phyloP scores from a whole-genome alignment of 2,329 filamentous ascomycete species.

The Botrytis medusae region DNA sequence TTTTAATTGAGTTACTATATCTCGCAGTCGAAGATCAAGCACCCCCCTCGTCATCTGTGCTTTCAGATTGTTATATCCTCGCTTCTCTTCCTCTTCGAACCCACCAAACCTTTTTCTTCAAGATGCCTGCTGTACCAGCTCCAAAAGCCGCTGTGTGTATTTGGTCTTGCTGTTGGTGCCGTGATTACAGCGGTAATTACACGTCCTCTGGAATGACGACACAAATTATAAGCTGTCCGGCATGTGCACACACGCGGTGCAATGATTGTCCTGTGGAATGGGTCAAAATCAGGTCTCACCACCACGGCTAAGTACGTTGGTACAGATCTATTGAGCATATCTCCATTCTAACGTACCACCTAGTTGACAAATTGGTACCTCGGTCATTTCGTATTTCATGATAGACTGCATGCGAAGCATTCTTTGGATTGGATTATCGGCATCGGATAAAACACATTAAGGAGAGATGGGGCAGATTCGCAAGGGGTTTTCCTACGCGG shows the following conservation, averaged over 20 bases:
- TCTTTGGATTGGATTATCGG: background rate
- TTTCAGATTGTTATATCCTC: background rate
- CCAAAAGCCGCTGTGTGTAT: background rate
- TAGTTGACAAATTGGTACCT: conserved; percentile 8
- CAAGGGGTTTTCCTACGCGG: background rate
- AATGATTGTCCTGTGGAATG: background rate
- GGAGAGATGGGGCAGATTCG: background rate
- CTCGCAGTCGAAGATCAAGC: conserved; percentile 7
- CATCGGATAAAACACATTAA: background rate
- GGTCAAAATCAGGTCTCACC: background rate
- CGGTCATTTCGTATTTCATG: background rate
- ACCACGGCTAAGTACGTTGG: conserved; percentile 8
- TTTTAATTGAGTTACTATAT: background rate
- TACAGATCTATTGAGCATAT: background rate
- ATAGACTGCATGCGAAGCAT: background rate
- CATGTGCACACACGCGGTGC: background rate
- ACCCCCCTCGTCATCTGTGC: background rate
- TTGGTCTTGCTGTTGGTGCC: conserved; percentile 18
- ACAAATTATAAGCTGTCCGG: background rate
- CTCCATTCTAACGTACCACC: background rate
- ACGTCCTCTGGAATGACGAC: conserved; percentile 18
- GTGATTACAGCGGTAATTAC: background rate
- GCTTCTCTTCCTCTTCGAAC: background rate
- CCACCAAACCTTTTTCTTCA: background rate
- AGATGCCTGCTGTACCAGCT: conserved; percentile 12